phyloP scores from a whole-genome alignment of 2,329 filamentous ascomycete species.

The Talaromyces sp. region DNA sequence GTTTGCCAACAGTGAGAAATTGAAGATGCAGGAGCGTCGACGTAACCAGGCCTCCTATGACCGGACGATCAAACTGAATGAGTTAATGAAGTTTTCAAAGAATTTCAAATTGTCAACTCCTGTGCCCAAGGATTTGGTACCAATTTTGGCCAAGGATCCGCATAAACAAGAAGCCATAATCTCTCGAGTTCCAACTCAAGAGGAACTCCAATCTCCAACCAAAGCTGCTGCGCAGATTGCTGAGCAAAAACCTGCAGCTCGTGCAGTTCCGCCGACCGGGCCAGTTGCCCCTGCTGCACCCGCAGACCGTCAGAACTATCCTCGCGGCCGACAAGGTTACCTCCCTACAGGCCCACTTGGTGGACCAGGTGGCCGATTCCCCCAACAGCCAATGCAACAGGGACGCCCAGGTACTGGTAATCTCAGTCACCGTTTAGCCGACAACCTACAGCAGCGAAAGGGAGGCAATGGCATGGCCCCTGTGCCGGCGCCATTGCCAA shows the following conservation, averaged over 20 bases:
- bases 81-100: conserved; percentile 91
- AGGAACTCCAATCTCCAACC: conserved; percentile 58
- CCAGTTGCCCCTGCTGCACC: conserved; percentile 38
- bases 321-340: conserved; percentile 51
- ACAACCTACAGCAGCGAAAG: conserved; percentile 58
- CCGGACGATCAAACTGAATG: conserved; percentile 89
- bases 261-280: conserved; percentile 47
- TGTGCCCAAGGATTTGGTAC: conserved; percentile 86
- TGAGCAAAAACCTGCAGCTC: conserved; percentile 58
- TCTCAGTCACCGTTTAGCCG: conserved; percentile 54
- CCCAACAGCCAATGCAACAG: conserved; percentile 47
- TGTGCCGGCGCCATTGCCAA: conserved; percentile 59
- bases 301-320: conserved; percentile 52
- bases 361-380: conserved; percentile 42
- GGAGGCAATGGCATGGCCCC: conserved; percentile 34
- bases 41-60: conserved; percentile 65
- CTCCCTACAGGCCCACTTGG: conserved; percentile 51
- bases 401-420: conserved; percentile 48
- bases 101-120: conserved; percentile 94
- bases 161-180: conserved; percentile 91
- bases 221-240: conserved; percentile 49
- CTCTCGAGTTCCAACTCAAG: conserved; percentile 78
- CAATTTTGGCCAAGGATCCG: conserved; percentile 96
- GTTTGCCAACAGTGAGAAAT: conserved; percentile 64
- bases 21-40: conserved; percentile 60